Evolutionary conservation across 176 grass and related monocot species (phyloP).

Genomic region (Dendrocalamus sinicus): DNA sequence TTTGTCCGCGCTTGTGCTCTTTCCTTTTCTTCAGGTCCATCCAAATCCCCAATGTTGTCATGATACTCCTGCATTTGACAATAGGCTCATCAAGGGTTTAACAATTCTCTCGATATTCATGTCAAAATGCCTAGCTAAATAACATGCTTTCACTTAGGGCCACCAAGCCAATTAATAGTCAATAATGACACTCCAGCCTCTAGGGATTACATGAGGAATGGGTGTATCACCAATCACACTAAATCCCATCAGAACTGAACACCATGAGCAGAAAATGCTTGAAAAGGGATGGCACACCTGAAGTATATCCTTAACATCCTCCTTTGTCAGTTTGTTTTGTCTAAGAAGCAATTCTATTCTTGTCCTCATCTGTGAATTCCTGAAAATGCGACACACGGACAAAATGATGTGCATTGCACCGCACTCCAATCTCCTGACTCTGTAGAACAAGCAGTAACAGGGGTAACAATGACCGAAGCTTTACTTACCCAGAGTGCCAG

Average conservation of each 20-base stretch:
- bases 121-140: background rate
- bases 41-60: conserved; percentile 92
- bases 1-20: conserved; percentile 70
- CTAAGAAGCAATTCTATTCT: conserved; percentile 90
- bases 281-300: conserved; percentile 50
- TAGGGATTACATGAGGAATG: background rate
- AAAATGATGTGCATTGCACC: conserved; percentile 19
- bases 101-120: background rate
- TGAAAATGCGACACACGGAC: conserved; percentile 39
- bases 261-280: background rate
- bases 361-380: conserved; percentile 75
- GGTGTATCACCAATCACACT: background rate
- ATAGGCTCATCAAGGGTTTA: background rate
- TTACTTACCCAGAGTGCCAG: conserved; percentile 90
- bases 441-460: background rate
- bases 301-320: conserved; percentile 87
- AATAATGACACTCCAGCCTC: background rate
- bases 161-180: background rate
- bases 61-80: conserved; percentile 77
- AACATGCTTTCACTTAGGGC: too few relatives aligned
- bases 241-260: background rate
- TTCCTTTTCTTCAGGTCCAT: conserved; percentile 96
- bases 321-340: conserved; percentile 90
- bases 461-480: conserved; percentile 20
- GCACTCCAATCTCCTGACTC: background rate